Percentiles rank a stretch among this genome's conserved stretches.
phyloP scores from a whole-genome alignment of 345 rosid species.

The Euphorbia pulcherrima region DNA sequence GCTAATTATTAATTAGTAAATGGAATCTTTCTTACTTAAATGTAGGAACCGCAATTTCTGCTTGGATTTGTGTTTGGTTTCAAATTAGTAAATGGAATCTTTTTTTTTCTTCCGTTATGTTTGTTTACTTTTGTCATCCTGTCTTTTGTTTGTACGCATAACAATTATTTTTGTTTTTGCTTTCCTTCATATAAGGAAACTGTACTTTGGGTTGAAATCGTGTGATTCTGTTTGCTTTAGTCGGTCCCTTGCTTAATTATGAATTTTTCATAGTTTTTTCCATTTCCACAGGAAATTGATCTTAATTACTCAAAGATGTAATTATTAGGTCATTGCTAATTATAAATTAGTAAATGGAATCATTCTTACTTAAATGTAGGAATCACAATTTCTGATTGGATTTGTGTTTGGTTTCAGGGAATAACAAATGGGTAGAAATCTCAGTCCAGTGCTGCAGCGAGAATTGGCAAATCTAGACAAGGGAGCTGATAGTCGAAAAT shows the following conservation, averaged over 20 bases:
- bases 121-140: constrained; percentile 1
- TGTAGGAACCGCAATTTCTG: not conserved
- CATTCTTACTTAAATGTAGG: not conserved
- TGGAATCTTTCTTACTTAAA: not conserved
- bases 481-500: constrained; percentile 68
- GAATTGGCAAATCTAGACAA: constrained; percentile 83
- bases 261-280: not conserved
- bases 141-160: not conserved
- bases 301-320: not conserved
- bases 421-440: constrained; percentile 57
- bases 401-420: constrained; percentile 30
- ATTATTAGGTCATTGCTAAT: not conserved
- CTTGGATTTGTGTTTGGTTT: constrained; percentile 11
- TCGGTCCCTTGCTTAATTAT: no score
- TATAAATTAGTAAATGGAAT: not conserved
- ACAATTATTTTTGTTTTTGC: not conserved
- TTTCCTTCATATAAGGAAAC: not conserved
- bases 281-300: not conserved
- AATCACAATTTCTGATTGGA: not conserved
- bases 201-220: no score
- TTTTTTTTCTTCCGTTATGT: not conserved
- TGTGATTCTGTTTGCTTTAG: no score
- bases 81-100: constrained; percentile 43
- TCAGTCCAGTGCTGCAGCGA: constrained; percentile 58
- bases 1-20: not conserved